Conservation (phyloP, 78 protist genomes). For the Tieghemostelium lacteum region DNA sequence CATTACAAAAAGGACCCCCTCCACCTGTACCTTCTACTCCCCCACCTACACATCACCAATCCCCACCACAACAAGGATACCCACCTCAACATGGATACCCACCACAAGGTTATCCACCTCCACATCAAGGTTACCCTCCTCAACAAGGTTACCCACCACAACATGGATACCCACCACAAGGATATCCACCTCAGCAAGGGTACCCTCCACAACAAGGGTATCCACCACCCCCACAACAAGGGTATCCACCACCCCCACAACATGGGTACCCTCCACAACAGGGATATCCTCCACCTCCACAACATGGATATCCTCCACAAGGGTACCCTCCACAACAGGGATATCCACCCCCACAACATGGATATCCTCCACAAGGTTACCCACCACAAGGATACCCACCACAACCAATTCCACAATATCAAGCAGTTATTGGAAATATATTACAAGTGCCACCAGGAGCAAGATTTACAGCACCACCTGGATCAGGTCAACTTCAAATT, state of each 20-base stretch:
- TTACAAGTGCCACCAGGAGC: conserved; percentile 9
- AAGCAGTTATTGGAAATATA: not conserved
- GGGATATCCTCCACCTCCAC: too few relatives aligned
- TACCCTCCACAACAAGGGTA: not conserved
- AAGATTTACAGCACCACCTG: conserved; percentile 16
- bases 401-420: not conserved
- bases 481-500: not conserved
- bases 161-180: not conserved
- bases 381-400: not conserved
- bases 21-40: not conserved
- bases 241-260: not conserved
- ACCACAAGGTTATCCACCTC: not conserved
- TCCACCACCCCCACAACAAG: conserved; percentile 11
- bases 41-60: not conserved
- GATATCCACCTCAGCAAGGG: not conserved
- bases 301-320: not conserved
- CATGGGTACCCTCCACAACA: not conserved
- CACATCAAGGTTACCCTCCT: conserved; percentile 15
- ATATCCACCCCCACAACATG: not conserved
- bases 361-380: not conserved
- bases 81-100: not conserved
- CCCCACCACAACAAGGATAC: not conserved
- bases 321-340: not conserved
- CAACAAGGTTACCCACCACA: too few relatives aligned
- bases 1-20: too few relatives aligned